Percentiles rank a stretch among this genome's conserved stretches.
Evolutionary conservation across 768 basidiomycete genomes (phyloP).

Genomic region (Boletellus emodensis): DNA sequence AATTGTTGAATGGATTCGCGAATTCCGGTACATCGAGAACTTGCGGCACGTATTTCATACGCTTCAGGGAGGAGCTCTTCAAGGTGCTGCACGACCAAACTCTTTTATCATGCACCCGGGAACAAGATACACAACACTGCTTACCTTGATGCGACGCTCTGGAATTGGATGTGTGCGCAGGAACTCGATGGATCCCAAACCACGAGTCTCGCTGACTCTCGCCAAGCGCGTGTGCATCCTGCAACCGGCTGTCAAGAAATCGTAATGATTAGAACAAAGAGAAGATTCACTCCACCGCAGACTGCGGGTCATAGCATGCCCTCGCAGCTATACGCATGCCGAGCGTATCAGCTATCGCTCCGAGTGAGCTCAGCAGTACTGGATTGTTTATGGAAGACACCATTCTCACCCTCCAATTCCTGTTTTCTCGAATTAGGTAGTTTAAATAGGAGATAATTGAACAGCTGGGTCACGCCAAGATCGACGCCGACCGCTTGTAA

Average conservation of each 20-base stretch:
- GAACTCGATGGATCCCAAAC: slow-evolving; percentile 47
- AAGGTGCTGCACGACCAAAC: slow-evolving; percentile 38
- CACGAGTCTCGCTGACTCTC: slow-evolving; percentile 43
- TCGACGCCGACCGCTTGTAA: slow-evolving; percentile 53
- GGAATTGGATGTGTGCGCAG: slow-evolving; percentile 80
- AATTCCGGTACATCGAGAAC: slow-evolving; percentile 48
- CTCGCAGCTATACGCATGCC: slow-evolving; percentile 75
- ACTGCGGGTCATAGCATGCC: slow-evolving; percentile 84
- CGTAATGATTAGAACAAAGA: not conserved
- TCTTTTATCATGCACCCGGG: not conserved
- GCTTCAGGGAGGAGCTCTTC: slow-evolving; percentile 55
- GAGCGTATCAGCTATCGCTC: slow-evolving; percentile 69
- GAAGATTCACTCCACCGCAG: slow-evolving; percentile 57
- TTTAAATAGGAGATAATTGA: slow-evolving; percentile 53
- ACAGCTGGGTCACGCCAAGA: slow-evolving; percentile 43
- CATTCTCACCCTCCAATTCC: slow-evolving; percentile 68
- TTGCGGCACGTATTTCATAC: slow-evolving; percentile 50
- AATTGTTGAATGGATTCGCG: slow-evolving; percentile 32
- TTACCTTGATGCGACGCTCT: slow-evolving; percentile 65
- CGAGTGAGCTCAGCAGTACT: not conserved
- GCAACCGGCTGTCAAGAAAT: slow-evolving; percentile 1
- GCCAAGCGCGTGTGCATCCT: slow-evolving; percentile 74
- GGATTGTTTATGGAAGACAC: not conserved
- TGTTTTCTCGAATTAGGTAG: slow-evolving; percentile 81
- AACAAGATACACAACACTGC: slow-evolving; percentile 12